Percentiles rank a stretch among this genome's conserved stretches.
Evolutionary conservation across 176 grass and related monocot genomes (phyloP).

Genomic region (Melocanna baccifera): DNA sequence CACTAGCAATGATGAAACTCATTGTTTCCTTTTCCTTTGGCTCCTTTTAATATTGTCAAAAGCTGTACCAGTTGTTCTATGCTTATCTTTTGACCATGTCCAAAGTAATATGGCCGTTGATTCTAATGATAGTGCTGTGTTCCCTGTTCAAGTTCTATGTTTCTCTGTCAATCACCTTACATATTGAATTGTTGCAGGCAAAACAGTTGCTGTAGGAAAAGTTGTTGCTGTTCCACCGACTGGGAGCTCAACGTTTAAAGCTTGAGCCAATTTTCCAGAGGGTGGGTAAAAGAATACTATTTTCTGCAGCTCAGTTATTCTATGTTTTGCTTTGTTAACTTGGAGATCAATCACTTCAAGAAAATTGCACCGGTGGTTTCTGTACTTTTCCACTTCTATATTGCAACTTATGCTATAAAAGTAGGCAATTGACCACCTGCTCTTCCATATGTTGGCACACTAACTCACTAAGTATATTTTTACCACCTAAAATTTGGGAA

Average conservation of each 20-base stretch:
- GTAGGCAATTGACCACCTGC: background rate
- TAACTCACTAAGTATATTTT: background rate
- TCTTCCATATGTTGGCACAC: background rate
- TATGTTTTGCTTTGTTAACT: background rate
- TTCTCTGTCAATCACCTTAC: background rate
- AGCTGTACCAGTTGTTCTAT: background rate
- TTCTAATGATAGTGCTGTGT: background rate
- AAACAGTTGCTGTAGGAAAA: constrained; percentile 71
- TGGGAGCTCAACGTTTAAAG: constrained; percentile 46
- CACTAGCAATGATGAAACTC: background rate
- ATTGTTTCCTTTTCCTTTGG: background rate
- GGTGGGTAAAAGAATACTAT: background rate
- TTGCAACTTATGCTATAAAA: background rate
- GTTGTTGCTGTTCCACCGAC: constrained; percentile 49
- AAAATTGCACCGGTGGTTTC: background rate
- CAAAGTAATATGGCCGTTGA: background rate
- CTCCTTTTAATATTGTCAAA: background rate
- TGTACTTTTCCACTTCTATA: background rate
- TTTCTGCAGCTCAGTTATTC: background rate
- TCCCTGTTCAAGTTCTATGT: background rate
- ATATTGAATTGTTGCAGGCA: constrained; percentile 41
- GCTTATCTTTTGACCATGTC: background rate
- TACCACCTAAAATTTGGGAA: background rate
- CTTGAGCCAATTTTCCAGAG: constrained; percentile 33
- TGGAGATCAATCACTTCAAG: background rate